phyloP scores from a whole-genome alignment of 169 alveolate genomes.

The Besnoitia besnoiti region DNA sequence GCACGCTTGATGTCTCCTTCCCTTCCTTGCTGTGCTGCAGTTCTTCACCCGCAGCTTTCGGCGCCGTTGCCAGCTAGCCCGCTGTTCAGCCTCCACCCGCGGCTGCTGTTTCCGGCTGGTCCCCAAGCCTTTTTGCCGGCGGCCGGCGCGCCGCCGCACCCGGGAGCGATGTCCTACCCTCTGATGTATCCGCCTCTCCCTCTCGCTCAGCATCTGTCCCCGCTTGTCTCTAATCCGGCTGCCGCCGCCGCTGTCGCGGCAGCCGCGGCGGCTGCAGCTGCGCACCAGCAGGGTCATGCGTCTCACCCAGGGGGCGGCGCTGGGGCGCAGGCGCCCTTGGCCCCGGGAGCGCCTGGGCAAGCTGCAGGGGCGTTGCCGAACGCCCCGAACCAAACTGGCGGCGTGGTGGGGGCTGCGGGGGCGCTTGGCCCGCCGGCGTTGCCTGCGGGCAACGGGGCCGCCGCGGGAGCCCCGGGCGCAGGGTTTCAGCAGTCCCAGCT shows the following conservation, averaged over 20 bases:
- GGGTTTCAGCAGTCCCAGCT: background rate
- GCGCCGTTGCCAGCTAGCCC: constrained; percentile 12
- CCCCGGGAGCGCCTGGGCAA: background rate
- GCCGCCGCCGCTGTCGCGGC: background rate
- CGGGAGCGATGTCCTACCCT: constrained; percentile 21
- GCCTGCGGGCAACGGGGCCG: background rate
- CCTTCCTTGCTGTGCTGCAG: background rate
- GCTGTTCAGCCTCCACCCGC: background rate
- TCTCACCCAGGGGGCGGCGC: background rate
- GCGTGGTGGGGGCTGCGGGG: too few species aligned
- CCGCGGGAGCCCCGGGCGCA: background rate
- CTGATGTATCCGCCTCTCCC: constrained; percentile 32
- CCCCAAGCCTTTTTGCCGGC: constrained; percentile 16
- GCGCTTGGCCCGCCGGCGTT: background rate
- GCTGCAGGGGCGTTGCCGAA: background rate
- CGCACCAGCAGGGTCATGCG: background rate
- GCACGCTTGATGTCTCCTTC: too few species aligned
- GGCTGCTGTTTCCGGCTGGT: background rate
- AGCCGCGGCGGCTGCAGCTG: background rate
- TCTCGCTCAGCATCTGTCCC: constrained; percentile 10
- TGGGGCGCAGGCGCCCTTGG: background rate
- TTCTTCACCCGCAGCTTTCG: constrained; percentile 31
- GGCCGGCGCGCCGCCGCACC: constrained; percentile 4
- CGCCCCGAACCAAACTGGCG: background rate
- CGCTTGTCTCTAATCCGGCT: background rate